These are phyloP conservation scores for Drechslerella coelobrocha DNA, from an alignment of 2,329 filamentous ascomycete genomes.

Conservation along the genomic window DNA sequence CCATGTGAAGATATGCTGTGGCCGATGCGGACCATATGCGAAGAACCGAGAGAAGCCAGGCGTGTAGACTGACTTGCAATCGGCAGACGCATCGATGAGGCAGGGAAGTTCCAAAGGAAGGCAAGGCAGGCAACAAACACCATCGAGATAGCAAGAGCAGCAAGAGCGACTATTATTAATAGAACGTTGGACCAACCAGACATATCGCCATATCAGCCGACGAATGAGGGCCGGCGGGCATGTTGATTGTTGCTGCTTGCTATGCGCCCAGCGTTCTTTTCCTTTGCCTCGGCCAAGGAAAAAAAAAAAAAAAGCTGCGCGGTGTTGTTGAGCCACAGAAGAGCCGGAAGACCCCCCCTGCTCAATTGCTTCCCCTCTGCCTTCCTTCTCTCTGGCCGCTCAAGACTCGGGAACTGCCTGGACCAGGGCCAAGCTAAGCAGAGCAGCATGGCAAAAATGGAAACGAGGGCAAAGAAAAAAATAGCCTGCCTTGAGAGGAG, in stretches of 20 bases:
- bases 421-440: constrained; percentile 18
- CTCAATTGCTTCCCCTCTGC: constrained; percentile 25
- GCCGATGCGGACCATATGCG: too few relatives aligned
- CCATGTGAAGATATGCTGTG: too few relatives aligned
- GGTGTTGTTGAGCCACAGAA: constrained; percentile 36
- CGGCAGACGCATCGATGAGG: too few relatives aligned
- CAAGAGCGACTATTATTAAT: too few relatives aligned
- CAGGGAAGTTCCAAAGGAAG: too few relatives aligned
- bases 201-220: constrained; percentile 26
- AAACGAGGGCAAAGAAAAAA: constrained; percentile 41
- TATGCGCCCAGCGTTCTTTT: constrained; percentile 33
- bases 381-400: background rate
- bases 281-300: constrained; percentile 43
- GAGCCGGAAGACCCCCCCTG: constrained; percentile 7
- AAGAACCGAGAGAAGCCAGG: too few relatives aligned
- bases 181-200: constrained; percentile 47
- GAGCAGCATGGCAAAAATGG: constrained; percentile 37
- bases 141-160: constrained; percentile 9
- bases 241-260: constrained; percentile 10
- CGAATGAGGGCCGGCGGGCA: constrained; percentile 37
- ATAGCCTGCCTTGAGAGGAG: constrained; percentile 21
- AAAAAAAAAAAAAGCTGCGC: too few relatives aligned
- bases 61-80: too few relatives aligned
- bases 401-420: too few relatives aligned
- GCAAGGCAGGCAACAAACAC: constrained; percentile 7